phyloP scores from a whole-genome alignment of 2,329 filamentous ascomycete genomes.

The Thelonectria discophora region DNA sequence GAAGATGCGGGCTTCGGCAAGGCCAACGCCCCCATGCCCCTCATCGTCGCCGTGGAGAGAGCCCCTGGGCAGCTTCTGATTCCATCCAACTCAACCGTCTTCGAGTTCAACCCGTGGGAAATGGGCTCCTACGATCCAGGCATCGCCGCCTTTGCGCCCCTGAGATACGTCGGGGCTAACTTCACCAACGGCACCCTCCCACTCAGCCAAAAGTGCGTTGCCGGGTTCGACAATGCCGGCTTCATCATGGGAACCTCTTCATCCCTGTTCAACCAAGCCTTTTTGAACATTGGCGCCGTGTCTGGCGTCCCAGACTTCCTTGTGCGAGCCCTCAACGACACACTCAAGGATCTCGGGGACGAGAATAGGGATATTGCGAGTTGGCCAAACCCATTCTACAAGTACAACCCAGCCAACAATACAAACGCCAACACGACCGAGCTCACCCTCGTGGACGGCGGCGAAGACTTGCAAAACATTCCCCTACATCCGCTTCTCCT shows the following conservation, averaged over 20 bases:
- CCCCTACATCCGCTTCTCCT: conserved; percentile 82
- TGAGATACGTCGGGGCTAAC: conserved; percentile 76
- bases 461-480: conserved; percentile 81
- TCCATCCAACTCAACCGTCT: conserved; percentile 72
- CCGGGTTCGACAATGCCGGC: conserved; percentile 83
- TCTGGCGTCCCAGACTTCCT: conserved; percentile 56
- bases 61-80: conserved; percentile 68
- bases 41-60: conserved; percentile 76
- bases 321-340: conserved; percentile 56
- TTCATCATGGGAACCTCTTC: conserved; percentile 88
- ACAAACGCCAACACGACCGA: conserved; percentile 60
- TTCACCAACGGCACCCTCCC: conserved; percentile 71
- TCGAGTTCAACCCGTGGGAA: conserved; percentile 83
- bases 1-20: conserved; percentile 66
- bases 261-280: conserved; percentile 82
- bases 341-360: conserved; percentile 65
- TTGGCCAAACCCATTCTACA: conserved; percentile 80
- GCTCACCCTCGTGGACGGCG: conserved; percentile 80
- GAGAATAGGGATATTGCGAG: conserved; percentile 77
- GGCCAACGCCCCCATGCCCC: conserved; percentile 74
- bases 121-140: conserved; percentile 81
- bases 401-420: conserved; percentile 68
- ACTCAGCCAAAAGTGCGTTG: conserved; percentile 68
- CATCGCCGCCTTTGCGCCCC: conserved; percentile 74
- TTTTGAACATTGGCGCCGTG: conserved; percentile 64